phyloP scores from a whole-genome alignment of 768 basidiomycete genomes.

The Boletus vermiculosoides region DNA sequence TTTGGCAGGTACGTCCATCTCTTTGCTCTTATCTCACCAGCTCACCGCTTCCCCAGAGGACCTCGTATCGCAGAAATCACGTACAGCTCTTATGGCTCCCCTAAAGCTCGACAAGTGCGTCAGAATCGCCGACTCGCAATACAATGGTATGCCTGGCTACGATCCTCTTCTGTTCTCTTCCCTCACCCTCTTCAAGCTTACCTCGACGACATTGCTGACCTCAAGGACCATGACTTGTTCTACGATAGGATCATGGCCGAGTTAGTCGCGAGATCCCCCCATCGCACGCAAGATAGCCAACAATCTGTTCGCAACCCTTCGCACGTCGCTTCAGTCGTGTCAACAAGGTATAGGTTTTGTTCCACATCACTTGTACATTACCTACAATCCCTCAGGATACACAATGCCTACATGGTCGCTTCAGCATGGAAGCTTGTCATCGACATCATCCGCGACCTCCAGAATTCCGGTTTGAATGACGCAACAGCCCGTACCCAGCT shows the following conservation, averaged over 20 bases:
- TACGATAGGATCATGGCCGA: constrained; percentile 54
- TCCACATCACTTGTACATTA: constrained; percentile 1
- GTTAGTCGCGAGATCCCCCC: constrained; percentile 48
- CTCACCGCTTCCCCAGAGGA: constrained; percentile 51
- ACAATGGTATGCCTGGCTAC: constrained; percentile 49
- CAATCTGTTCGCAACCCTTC: constrained; percentile 41
- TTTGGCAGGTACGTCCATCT: constrained; percentile 55
- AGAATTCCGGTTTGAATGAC: constrained; percentile 55
- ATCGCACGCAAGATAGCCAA: constrained; percentile 25
- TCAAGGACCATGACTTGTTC: constrained; percentile 69
- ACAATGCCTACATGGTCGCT: constrained; percentile 81
- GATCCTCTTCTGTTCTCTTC: background rate
- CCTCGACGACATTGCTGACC: constrained; percentile 64
- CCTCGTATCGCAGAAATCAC: constrained; percentile 50
- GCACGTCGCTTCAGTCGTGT: constrained; percentile 55
- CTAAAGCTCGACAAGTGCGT: constrained; percentile 63
- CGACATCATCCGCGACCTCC: constrained; percentile 54
- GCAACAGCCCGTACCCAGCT: constrained; percentile 50
- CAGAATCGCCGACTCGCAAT: constrained; percentile 72
- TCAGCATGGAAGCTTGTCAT: constrained; percentile 78
- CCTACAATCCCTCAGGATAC: constrained; percentile 50
- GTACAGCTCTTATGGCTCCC: constrained; percentile 59
- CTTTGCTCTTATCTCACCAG: background rate
- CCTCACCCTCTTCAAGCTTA: constrained; percentile 44
- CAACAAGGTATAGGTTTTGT: constrained; percentile 48